Percentiles rank a stretch among this genome's conserved stretches.
Conservation (phyloP, 1,284 basidiomycete genomes). For the Golubevia pallescens region DNA sequence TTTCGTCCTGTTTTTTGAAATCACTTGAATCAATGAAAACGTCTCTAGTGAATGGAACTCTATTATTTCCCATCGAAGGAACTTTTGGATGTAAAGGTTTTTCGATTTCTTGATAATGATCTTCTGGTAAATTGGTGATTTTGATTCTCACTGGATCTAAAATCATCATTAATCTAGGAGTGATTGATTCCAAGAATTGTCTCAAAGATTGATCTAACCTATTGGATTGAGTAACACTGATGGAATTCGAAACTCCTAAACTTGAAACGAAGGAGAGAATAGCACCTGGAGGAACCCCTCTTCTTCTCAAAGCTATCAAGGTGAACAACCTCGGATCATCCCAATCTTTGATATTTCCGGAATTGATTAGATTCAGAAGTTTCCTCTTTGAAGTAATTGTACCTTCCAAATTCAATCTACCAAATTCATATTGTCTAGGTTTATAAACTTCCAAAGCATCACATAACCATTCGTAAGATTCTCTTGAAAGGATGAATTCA, state of each 20-base stretch:
- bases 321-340: conserved; percentile 63
- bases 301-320: conserved; percentile 49
- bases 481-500: conserved; percentile 60
- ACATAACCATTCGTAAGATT: conserved; percentile 63
- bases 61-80: conserved; percentile 53
- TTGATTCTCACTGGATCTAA: conserved; percentile 53
- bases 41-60: conserved; percentile 48
- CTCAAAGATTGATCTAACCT: conserved; percentile 57
- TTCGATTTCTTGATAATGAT: conserved; percentile 44
- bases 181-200: conserved; percentile 54
- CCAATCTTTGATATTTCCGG: conserved; percentile 57
- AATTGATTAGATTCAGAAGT: conserved; percentile 57
- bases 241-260: conserved; percentile 52
- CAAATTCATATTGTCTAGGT: conserved; percentile 63
- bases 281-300: conserved; percentile 60
- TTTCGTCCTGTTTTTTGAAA: conserved; percentile 55
- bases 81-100: conserved; percentile 63
- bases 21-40: conserved; percentile 59
- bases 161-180: conserved; percentile 62
- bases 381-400: conserved; percentile 62
- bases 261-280: conserved; percentile 55
- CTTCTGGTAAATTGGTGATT: conserved; percentile 47
- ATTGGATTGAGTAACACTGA: conserved; percentile 43
- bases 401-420: conserved; percentile 55
- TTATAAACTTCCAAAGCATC: conserved; percentile 63